Base-by-base conservation (phyloP, 2,329 filamentous ascomycete genomes). In the Neofusicoccum ribis region DNA sequence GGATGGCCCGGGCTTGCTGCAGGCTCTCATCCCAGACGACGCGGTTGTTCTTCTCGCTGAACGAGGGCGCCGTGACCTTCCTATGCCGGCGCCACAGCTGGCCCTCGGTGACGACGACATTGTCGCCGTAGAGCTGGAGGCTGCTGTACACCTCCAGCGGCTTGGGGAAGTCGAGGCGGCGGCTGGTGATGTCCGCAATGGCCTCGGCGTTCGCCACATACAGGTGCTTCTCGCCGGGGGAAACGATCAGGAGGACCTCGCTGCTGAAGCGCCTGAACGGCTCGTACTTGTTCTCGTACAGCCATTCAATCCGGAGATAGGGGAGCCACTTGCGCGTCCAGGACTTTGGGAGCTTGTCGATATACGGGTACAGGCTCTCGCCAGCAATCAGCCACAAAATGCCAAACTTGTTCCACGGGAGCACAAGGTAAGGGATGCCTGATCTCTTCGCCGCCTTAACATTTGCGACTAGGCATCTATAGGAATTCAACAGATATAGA, bases 21-120 rank as follows among this genome's bases (percentile, higher is more conserved):
- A 90, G 79, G 1, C 85, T 83, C 73, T 91, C 88, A 8, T 78
- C 79, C 76, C 88, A 91, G 1, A 91, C 87, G 31, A 91, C 74
- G 14, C 83, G 81, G 65, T 91, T 89, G 74, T 92, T 93, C 77
- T 85, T 88, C 79, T 94, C 91, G 65, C 89, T 91, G 76, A 94
- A 93, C 3, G 86, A 86, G 0, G 90, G 87, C 34, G 88, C 86
- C 0, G 88, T 89, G 49, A 88, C 84, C 77, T 90, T 92, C 67
- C 91, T 85, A 74, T 94, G 91, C 76, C 86, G 83, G 37, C 88
- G 87, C 91, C 90, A 94, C 34, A 84, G 77, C 0, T 80, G 73
- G 1, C 90, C 90, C 74, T 93, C 91, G 2, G 88, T 87, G 0
- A 86, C 87, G 23, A 93, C 77, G 1, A 93, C 84, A 72, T 91